phyloP scores from a whole-genome alignment of 768 basidiomycete species.

The Pholiota conissans region DNA sequence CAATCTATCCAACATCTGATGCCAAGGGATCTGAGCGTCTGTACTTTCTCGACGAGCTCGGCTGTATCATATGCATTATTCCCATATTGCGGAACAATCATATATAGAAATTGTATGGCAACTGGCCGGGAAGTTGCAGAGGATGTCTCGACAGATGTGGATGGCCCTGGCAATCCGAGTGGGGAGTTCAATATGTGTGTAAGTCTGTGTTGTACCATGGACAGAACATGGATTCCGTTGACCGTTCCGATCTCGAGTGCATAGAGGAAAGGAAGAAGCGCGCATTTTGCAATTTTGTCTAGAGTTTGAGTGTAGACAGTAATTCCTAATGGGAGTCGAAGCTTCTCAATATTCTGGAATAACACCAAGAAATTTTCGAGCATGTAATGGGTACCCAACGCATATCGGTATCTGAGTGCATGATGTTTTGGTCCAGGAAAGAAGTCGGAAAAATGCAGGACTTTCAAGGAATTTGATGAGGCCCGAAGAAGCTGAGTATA shows the following conservation, averaged over 20 bases:
- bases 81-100: background rate
- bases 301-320: background rate
- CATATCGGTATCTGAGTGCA: background rate
- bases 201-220: background rate
- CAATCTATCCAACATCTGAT: background rate
- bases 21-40: background rate
- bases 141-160: background rate
- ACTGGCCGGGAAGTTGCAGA: background rate
- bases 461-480: background rate
- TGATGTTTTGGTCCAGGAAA: background rate
- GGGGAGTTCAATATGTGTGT: background rate
- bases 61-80: background rate
- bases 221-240: background rate
- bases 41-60: background rate
- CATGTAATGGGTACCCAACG: background rate
- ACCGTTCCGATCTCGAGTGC: background rate
- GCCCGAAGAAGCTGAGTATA: background rate
- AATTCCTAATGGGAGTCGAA: background rate
- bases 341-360: background rate
- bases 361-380: background rate
- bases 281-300: background rate
- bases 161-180: background rate
- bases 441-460: background rate
- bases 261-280: background rate
- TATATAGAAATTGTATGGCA: background rate